Evolutionary conservation across 2,329 filamentous ascomycete species (phyloP), one percentile per base, ranked within the genome.

Genomic region (Verticillium tricorpus): DNA sequence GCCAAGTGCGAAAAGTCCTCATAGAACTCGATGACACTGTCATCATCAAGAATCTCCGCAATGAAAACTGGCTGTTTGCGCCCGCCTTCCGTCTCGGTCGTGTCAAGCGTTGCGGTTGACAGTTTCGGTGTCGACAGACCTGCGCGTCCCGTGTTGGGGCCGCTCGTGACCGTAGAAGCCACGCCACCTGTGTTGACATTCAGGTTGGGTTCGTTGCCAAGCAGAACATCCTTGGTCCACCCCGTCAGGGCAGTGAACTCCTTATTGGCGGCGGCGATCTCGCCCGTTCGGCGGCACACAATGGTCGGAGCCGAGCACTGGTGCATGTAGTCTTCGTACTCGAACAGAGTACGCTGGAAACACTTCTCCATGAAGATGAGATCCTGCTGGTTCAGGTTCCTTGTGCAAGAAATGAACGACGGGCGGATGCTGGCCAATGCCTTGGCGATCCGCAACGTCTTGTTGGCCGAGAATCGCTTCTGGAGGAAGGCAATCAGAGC

Each of bases 291-390:
- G 57, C 95, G 88, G 71, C 92, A 96, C 31, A 98, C 92, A 62
- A 99, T 87, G 0, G 93, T 96, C 0, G 95, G 95, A 4, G 93
- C 96, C 45, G 92, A 92, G 64, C 90, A 92, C 66, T 92, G 88
- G 62, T 91, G 88, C 79, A 97, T 90, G 67, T 96, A 95, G 66
- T 96, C 92, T 72, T 98, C 92, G 70, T 96, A 96, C 72, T 97
- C 93, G 71, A 93, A 92, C 12, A 98, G 81, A 0, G 92, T 96
- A 40, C 95, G 87, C 75, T 99, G 95, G 72, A 98, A 92, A 70
- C 91, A 96, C 77, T 96, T 96, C 74, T 99, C 95, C 90, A 97
- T 97, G 74, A 98, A 97, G 25, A 99, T 88, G 32, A 98, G 81
- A 74, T 99, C 95, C 69, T 95, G 89, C 19, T 89, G 83, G 66